A percentile compares a stretch with the other conserved stretches of the same genome.
Evolutionary conservation across 2,329 filamentous ascomycete genomes (phyloP).

Genomic region (Pezicula carpinea): DNA sequence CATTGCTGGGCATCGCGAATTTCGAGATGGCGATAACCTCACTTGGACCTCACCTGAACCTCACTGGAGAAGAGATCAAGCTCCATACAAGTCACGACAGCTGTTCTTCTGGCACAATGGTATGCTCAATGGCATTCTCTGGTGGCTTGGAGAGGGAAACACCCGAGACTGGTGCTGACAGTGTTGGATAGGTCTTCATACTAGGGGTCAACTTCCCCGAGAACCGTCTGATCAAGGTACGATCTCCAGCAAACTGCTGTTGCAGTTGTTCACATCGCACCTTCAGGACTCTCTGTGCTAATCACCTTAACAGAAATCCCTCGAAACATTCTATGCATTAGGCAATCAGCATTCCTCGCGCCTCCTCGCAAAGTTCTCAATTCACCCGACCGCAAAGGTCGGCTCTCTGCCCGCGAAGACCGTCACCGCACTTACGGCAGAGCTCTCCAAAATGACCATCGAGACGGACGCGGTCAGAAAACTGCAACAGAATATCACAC

Average conservation of each 20-base stretch:
- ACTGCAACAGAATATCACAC: constrained; percentile 77
- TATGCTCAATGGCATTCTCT: constrained; percentile 5
- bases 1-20: background rate
- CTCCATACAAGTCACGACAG: background rate
- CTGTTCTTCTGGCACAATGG: constrained; percentile 17
- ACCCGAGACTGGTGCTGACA: constrained; percentile 6
- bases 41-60: too few relatives aligned
- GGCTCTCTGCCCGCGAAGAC: constrained; percentile 71
- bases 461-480: constrained; percentile 80
- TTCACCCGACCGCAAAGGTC: constrained; percentile 78
- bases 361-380: constrained; percentile 83
- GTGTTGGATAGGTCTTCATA: constrained; percentile 58
- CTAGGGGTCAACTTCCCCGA: constrained; percentile 84
- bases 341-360: constrained; percentile 64
- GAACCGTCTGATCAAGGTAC: constrained; percentile 75
- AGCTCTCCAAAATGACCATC: constrained; percentile 87
- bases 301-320: constrained; percentile 51
- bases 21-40: constrained; percentile 3
- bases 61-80: background rate
- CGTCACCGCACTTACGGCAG: constrained; percentile 75
- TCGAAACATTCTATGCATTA: constrained; percentile 83
- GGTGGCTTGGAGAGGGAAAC: background rate
- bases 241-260: constrained; percentile 15
- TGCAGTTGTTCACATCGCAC: constrained; percentile 1
- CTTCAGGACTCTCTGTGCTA: background rate